Evolutionary conservation across 2,329 filamentous ascomycete species (phyloP).

Genomic region (Byssothecium circinans): DNA sequence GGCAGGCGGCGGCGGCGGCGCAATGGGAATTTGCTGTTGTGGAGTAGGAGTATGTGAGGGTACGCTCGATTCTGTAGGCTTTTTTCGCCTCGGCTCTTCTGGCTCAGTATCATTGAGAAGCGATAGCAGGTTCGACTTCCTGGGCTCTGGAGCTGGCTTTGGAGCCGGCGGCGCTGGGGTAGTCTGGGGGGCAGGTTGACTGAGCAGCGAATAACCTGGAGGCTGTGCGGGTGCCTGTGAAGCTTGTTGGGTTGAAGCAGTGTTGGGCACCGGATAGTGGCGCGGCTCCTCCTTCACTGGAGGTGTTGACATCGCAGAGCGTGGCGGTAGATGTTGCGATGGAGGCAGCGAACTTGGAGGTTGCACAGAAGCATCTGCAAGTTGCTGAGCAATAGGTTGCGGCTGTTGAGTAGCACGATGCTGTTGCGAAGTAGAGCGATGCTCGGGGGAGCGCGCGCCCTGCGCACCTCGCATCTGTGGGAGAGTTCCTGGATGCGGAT

Average conservation of each 20-base stretch:
- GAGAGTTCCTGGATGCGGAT: slow-evolving; percentile 23
- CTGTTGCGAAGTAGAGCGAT: slow-evolving; percentile 31
- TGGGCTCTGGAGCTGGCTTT: slow-evolving; percentile 36
- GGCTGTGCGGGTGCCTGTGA: slow-evolving; percentile 24
- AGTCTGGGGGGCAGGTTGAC: slow-evolving; percentile 22
- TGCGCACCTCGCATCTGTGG: slow-evolving; percentile 30
- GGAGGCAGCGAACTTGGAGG: slow-evolving; percentile 17
- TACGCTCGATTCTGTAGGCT: slow-evolving; percentile 34
- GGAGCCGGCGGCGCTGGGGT: slow-evolving; percentile 17
- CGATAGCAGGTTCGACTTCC: slow-evolving; percentile 43
- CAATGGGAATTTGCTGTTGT: slow-evolving; percentile 36
- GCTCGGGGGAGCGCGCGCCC: slow-evolving; percentile 33
- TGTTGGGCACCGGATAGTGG: slow-evolving; percentile 24
- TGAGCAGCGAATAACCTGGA: slow-evolving; percentile 23
- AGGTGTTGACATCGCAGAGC: slow-evolving; percentile 30
- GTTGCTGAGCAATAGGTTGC: slow-evolving; percentile 24
- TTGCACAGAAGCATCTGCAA: slow-evolving; percentile 25
- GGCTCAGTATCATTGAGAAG: slow-evolving; percentile 44
- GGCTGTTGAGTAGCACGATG: slow-evolving; percentile 32
- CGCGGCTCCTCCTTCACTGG: slow-evolving; percentile 41
- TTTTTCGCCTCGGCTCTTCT: slow-evolving; percentile 40
- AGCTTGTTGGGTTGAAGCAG: slow-evolving; percentile 21
- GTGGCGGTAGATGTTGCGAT: slow-evolving; percentile 26
- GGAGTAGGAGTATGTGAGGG: slow-evolving; percentile 40
- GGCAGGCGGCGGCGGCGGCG: slow-evolving; percentile 35